Base-by-base conservation (phyloP, 2,329 filamentous ascomycete species). In the Stachybotrys chartarum region DNA sequence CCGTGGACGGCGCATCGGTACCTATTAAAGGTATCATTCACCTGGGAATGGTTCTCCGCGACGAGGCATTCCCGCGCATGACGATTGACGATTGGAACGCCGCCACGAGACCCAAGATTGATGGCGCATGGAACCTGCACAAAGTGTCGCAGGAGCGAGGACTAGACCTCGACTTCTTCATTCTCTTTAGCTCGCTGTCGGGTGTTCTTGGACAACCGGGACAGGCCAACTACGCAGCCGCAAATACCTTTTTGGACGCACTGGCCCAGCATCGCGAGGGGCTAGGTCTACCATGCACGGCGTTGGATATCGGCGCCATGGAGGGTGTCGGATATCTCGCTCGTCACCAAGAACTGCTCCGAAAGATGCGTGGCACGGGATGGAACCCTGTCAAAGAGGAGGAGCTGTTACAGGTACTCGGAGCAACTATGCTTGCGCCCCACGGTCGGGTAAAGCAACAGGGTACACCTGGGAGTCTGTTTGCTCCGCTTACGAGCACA, bases 1-100 rank as follows among this genome's bases (percentile, higher is more conserved):
- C 64, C 3, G 56, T 68, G 1, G 51, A 50, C 5, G 52, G 31
- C n/a, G 56, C 57, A 44, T 31, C 61, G 17, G 42, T 59, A 56
- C 68, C 70, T 1, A 63, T 78, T n/a, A 65, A 65, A 14, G 75
- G 75, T 11, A 61, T 77, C 6, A 56, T 78, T 6, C 71, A 77
- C 47, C 60, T 69, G 42, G 65, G 74, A 6, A 75, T 76, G 72
- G 66, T 76, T 5, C 55, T 61, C 32, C 50, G 51, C n/a, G 55
- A 56, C 30, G 5, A 50, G 5, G 18, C 3, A 16, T 48, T 55
- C 5, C 1, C 16, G 1, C 42, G 69, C 7, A 76, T 78, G 71
- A 64, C 61, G 3, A 57, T 67, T 12, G 57, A 65, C 1, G 60
- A 69, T 12, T 74, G 69, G 68, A 56, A 54, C 5, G 55, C 59